phyloP scores from a whole-genome alignment of 1,284 basidiomycete species.

The Ganoderma leucocontextum region DNA sequence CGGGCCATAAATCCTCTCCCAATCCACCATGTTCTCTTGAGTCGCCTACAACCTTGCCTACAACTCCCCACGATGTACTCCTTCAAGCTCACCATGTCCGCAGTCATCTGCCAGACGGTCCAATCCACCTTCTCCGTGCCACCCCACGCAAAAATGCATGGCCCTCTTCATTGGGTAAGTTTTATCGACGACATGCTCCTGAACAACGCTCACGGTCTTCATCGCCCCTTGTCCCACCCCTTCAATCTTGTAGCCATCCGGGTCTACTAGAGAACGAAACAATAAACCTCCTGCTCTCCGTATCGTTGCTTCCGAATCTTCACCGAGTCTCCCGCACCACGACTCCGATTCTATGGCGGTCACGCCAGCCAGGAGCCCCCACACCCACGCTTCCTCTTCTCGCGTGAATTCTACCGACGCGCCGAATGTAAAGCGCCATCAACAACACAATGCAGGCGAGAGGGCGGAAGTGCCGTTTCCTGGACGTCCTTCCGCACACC shows the following conservation, averaged over 20 bases:
- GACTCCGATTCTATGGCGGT: conserved; percentile 12
- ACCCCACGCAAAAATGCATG: conserved; percentile 8
- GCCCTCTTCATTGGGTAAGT: conserved; percentile 28
- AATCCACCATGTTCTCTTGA: neutral
- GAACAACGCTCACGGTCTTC: neutral
- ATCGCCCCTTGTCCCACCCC: neutral
- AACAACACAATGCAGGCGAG: neutral
- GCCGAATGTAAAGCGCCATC: conserved; percentile 19
- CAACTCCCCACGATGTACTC: neutral
- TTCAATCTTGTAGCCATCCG: neutral
- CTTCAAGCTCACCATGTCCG: conserved; percentile 20
- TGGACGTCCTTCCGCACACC: conserved; percentile 9
- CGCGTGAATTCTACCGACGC: conserved; percentile 9
- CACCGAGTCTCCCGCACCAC: conserved; percentile 16
- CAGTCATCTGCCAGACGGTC: conserved; percentile 21
- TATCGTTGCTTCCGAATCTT: conserved; percentile 16
- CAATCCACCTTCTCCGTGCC: conserved; percentile 1
- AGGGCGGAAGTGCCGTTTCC: conserved; percentile 11
- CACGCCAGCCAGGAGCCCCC: neutral
- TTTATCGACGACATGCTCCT: neutral
- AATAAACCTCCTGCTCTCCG: conserved; percentile 9
- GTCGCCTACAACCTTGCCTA: neutral
- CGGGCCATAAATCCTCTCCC: conserved; percentile 1
- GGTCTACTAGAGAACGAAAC: neutral
- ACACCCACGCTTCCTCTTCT: conserved; percentile 16